Evolutionary conservation across 495 filamentous ascomycete genomes (phyloP).

Genomic region (Xylaria sp.): DNA sequence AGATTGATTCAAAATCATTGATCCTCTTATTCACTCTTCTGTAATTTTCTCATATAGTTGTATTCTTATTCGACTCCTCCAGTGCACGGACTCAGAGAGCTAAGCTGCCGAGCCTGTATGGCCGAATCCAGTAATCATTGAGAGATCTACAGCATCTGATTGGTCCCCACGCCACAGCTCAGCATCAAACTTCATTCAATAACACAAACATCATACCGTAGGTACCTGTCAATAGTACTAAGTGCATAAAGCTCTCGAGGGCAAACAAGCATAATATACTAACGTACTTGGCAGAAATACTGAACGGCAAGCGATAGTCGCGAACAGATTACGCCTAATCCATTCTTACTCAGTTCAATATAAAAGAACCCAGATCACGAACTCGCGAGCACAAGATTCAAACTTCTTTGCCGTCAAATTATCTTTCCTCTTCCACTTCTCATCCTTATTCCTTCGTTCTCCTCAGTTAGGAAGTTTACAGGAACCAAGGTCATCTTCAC

Average conservation of each 20-base stretch:
- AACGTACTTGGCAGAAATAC: neutral
- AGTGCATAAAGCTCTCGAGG: neutral
- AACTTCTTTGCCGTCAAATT: too few species aligned
- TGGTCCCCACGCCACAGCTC: neutral
- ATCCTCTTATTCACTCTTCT: neutral
- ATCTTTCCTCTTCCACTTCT: neutral
- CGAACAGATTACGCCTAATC: too few species aligned
- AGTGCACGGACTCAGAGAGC: neutral
- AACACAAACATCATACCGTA: neutral
- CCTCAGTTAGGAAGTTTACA: neutral
- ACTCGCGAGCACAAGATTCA: neutral
- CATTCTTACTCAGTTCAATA: too few species aligned
- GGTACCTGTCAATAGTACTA: too few species aligned
- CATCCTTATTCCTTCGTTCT: neutral
- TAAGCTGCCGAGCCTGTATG: neutral
- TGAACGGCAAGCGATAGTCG: too few species aligned
- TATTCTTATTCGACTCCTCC: neutral
- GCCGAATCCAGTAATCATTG: conserved; percentile 22
- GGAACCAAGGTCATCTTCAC: neutral
- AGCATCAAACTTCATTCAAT: neutral
- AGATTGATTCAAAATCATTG: too few species aligned
- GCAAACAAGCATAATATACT: neutral
- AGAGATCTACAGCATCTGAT: conserved; percentile 4
- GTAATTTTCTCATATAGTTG: neutral
- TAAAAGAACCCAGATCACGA: neutral